A percentile compares a stretch with the other conserved stretches of the same genome.
phyloP scores from a whole-genome alignment of 2,329 filamentous ascomycete species.

The Sporothrix phasma region DNA sequence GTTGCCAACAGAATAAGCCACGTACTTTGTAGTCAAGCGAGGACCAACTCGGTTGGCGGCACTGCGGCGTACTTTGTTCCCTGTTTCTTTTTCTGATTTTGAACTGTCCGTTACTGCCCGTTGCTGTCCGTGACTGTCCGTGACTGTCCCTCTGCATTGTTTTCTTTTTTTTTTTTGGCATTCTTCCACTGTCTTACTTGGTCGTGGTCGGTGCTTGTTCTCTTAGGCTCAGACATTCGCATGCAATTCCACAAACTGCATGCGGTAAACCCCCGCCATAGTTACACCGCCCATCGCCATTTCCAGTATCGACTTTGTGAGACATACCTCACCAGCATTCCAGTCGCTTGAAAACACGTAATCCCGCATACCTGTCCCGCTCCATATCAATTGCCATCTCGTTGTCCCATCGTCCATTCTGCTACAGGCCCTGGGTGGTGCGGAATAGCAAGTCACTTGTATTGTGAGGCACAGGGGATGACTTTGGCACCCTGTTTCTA shows the following conservation, averaged over 20 bases:
- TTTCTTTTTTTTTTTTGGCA: neutral
- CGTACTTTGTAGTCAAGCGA: neutral
- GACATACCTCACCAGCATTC: slow-evolving; percentile 6
- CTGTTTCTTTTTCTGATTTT: neutral
- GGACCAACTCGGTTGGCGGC: neutral
- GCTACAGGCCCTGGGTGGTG: neutral
- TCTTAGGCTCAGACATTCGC: neutral
- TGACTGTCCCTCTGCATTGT: too few relatives aligned
- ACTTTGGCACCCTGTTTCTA: neutral
- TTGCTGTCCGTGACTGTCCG: too few relatives aligned
- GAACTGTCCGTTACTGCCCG: too few relatives aligned
- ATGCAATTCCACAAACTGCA: neutral
- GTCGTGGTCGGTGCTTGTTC: neutral
- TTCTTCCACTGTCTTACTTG: neutral
- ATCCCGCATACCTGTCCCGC: too few relatives aligned
- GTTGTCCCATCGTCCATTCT: neutral
- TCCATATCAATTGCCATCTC: neutral
- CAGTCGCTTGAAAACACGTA: neutral
- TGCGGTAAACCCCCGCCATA: neutral
- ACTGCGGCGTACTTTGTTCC: neutral
- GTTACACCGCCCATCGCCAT: slow-evolving; percentile 1
- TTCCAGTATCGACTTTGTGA: neutral
- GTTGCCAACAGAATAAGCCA: too few relatives aligned
- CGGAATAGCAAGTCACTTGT: neutral
- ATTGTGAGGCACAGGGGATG: neutral